phyloP scores from a whole-genome alignment of 345 rosid species.

The Camelina laxa region DNA sequence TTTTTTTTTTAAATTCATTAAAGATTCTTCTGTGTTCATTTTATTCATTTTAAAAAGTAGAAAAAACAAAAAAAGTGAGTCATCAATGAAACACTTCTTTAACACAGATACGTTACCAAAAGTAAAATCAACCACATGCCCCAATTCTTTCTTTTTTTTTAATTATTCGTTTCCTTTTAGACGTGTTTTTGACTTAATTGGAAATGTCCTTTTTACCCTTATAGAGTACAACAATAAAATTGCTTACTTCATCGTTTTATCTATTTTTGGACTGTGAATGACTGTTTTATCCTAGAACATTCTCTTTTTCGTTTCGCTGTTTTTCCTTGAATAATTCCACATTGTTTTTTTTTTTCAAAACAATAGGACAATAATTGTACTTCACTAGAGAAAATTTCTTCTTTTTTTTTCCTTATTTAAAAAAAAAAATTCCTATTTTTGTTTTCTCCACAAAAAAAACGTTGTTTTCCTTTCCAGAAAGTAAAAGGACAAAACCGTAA shows the following conservation, averaged over 20 bases:
- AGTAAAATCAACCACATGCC: conserved; percentile 23
- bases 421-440: not conserved
- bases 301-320: not conserved
- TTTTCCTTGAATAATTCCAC: not conserved
- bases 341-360: too few relatives aligned
- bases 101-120: conserved; percentile 33
- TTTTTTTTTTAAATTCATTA: not conserved
- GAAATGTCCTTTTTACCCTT: conserved; percentile 29
- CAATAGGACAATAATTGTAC: too few relatives aligned
- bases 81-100: conserved; percentile 38
- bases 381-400: too few relatives aligned
- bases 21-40: not conserved
- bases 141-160: conserved; percentile 5
- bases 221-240: not conserved
- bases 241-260: conserved; percentile 1
- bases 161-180: not conserved
- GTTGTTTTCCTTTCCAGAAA: not conserved
- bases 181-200: conserved; percentile 40
- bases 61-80: not conserved
- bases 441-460: not conserved
- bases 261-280: not conserved
- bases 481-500: conserved; percentile 24
- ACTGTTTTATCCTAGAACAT: not conserved
- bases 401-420: too few relatives aligned
- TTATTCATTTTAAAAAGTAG: too few relatives aligned